Evolutionary conservation across 2,329 filamentous ascomycete species (phyloP), one percentile per base, ranked within the genome.

Genomic region (Sporothrix variecibatus): DNA sequence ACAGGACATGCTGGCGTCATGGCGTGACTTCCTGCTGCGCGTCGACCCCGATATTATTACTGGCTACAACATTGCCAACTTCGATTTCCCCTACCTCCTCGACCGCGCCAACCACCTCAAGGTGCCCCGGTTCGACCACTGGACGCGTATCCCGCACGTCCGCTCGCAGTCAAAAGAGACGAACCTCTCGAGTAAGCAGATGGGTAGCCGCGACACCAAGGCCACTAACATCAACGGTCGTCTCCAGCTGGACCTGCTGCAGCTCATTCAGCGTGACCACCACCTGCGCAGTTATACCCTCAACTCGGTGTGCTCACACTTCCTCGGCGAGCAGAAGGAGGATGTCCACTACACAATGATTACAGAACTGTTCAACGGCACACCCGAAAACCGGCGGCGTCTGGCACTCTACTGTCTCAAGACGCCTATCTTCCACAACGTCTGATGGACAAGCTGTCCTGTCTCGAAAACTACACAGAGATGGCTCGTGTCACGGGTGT

Each of bases 321-420:
- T 99, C 80, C 82, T 99, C 31, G 94, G 94, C 65, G 96, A 99
- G 81, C 96, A 99, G 81, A 99, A 99, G 81, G 96, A 99, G 83
- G 96, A 99, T 82, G 96, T 99, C 2, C 96, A 99, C 80, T 92
- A 99, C 83, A 98, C 95, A 2, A 99, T 99, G 94, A 99, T 99
- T 79, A 99, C 97, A 0, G 97, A 98, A 80, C 85, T 99, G 2
- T 98, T 95, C 87, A 98, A 99, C 81, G 96, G 96, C 75, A 98
- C 96, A 0, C 91, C 95, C 0, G 96, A 99, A 81, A 97, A 95
- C 3, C 87, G 96, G 77, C 90, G 97, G 79, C 91, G 96, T 83
- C 85, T 99, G 68, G 96, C 96, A 0, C 89, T 99, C 0, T 99
- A 99, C 85, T 99, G 96, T 83, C 84, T 99, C 77, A 99, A 99